Evolutionary conservation across 2,329 filamentous ascomycete genomes (phyloP).

Genomic region (Colletotrichum cereale): DNA sequence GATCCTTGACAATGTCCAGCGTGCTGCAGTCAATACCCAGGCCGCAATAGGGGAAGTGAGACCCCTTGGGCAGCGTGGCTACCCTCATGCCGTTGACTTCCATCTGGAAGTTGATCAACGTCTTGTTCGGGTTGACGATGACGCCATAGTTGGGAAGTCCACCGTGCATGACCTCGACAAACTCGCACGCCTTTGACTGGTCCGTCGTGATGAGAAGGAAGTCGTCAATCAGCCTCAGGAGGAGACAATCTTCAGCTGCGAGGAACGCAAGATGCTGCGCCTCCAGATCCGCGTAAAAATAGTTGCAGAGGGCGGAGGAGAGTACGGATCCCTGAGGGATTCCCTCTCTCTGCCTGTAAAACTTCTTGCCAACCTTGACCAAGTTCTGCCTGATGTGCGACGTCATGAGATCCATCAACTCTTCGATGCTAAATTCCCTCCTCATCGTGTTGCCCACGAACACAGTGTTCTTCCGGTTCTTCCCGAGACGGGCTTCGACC

Average conservation of each 20-base stretch:
- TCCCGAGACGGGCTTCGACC: conserved; percentile 55
- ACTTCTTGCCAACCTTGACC: conserved; percentile 88
- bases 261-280: conserved; percentile 76
- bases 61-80: conserved; percentile 55
- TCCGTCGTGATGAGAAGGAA: conserved; percentile 89
- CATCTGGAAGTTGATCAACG: conserved; percentile 84
- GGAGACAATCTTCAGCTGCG: conserved; percentile 67
- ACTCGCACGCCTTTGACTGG: conserved; percentile 73
- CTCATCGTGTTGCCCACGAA: conserved; percentile 79
- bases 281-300: conserved; percentile 95
- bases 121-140: conserved; percentile 81
- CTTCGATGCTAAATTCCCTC: conserved; percentile 66
- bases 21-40: conserved; percentile 79
- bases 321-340: conserved; percentile 95
- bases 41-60: conserved; percentile 90
- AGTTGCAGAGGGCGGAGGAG: conserved; percentile 90
- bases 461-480: conserved; percentile 73
- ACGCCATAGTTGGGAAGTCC: conserved; percentile 87
- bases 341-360: conserved; percentile 86
- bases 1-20: conserved; percentile 80
- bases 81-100: conserved; percentile 66
- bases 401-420: conserved; percentile 76
- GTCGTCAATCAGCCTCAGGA: conserved; percentile 90
- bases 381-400: conserved; percentile 89
- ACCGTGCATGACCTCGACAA: conserved; percentile 83